Conservation (phyloP, 495 filamentous ascomycete species). For the Aspergillus ellipticus region DNA sequence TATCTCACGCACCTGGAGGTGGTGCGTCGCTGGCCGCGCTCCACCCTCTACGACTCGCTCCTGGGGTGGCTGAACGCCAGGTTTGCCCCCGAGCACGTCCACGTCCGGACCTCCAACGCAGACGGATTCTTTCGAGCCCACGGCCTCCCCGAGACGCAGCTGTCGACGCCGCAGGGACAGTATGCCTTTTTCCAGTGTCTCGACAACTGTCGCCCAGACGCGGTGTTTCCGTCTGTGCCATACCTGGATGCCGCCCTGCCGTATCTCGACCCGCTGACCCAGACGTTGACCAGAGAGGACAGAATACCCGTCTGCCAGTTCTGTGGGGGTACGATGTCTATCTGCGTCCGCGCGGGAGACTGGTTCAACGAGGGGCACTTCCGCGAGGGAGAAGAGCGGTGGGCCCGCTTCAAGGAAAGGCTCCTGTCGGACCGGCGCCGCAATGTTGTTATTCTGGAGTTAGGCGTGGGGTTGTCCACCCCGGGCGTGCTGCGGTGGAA, state of each 20-base stretch:
- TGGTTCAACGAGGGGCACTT: conserved; percentile 22
- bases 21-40: conserved; percentile 20
- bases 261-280: conserved; percentile 17
- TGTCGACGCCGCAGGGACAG: conserved; percentile 23
- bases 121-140: conserved; percentile 23
- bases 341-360: conserved; percentile 22
- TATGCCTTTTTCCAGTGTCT: conserved; percentile 24
- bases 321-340: conserved; percentile 19
- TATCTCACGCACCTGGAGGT: conserved; percentile 22
- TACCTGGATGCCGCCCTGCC: conserved; percentile 18
- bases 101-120: conserved; percentile 24
- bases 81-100: conserved; percentile 5
- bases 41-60: conserved; percentile 11
- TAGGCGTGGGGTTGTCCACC: conserved; percentile 27
- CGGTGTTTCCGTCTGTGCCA: conserved; percentile 15
- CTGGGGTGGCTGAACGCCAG: neutral
- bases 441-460: conserved; percentile 19
- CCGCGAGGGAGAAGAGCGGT: conserved; percentile 12
- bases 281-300: conserved; percentile 15
- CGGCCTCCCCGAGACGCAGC: conserved; percentile 12
- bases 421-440: neutral
- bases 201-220: conserved; percentile 19
- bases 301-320: conserved; percentile 17
- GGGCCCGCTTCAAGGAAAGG: conserved; percentile 9
- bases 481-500: conserved; percentile 25